Conservation (phyloP, 108 stramenopile species). For the Cyclotella sp. region DNA sequence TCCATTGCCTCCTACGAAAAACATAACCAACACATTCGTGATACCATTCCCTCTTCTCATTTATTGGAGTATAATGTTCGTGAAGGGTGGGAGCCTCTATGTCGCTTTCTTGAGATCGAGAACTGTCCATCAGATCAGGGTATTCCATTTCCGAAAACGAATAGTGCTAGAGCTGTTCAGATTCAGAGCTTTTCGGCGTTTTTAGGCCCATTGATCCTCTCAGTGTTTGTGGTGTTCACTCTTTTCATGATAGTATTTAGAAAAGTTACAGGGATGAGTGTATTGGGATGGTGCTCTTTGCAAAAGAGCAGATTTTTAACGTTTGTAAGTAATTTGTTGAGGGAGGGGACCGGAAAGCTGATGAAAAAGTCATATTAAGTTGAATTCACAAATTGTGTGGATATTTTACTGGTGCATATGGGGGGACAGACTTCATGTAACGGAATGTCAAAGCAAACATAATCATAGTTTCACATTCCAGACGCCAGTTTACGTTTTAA, state of each 20-base stretch:
- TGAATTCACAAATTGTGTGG: too few relatives aligned
- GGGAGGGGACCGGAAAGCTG: neutral
- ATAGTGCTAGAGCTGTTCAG: constrained; percentile 66
- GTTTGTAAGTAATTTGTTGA: neutral
- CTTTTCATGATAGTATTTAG: constrained; percentile 57
- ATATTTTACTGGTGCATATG: too few relatives aligned
- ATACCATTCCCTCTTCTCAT: constrained; percentile 63
- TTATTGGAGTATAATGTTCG: constrained; percentile 79
- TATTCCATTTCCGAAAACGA: constrained; percentile 76
- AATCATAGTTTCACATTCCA: too few relatives aligned
- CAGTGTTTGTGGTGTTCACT: constrained; percentile 57
- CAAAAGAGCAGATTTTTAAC: constrained; percentile 20
- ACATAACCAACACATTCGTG: constrained; percentile 68
- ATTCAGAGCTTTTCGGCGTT: constrained; percentile 66
- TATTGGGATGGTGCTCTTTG: constrained; percentile 55
- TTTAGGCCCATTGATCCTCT: constrained; percentile 53
- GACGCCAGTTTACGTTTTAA: too few relatives aligned
- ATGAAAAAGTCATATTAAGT: neutral
- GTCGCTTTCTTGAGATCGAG: constrained; percentile 69
- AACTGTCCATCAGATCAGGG: constrained; percentile 62
- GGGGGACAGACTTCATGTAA: too few relatives aligned
- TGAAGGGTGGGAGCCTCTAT: constrained; percentile 82
- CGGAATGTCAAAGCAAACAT: too few relatives aligned
- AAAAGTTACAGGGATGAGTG: constrained; percentile 56
- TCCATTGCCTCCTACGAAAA: constrained; percentile 70